Evolutionary conservation across 305 asterid species (phyloP), one percentile per base, ranked within the genome.

Genomic region (Caryopteris hybrid): DNA sequence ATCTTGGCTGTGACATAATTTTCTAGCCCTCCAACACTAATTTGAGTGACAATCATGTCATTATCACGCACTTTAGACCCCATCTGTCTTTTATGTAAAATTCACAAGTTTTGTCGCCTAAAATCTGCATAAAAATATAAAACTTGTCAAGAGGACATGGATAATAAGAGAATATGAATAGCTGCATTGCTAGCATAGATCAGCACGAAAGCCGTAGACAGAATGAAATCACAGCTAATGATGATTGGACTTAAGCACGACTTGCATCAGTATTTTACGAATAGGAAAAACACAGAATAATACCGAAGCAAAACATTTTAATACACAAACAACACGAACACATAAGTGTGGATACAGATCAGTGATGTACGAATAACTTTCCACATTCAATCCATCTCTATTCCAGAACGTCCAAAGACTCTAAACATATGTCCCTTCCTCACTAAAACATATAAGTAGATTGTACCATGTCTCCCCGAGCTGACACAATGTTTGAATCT

Each of bases 1-100:
- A 50, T 70, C 70, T 80, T 80, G 57, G 99, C 99, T 18, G 90
- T 83, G 64, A 85, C 83, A 71, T 75, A 4, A 21, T 70, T 61
- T 21, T 67, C 85, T 6, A 91, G 74, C 60, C 96, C 96, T 48
- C 93, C 99, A 54, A 94, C 85, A 65, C 96, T 81, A 54, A 94
- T 85, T 78, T 94, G 99, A 61, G 95, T 83, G 47, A 86, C 84
- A 27, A 86, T 66, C 73, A 80, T 41, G 31, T 80, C 80, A 21
- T 63, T 80, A 16, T 76, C 86, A 34, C 79, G 51, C 55, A 69
- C 42, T 71, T 70, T 68, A 31, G 87, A 81, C 60, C 74, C 88
- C 97, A 90, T 85, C 54, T 36, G 22, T 68, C 67, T 42, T 61
- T 41, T 39, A 27, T 5, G 29, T 13, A 60, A 47, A 23, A 14